Percentiles rank a stretch among this genome's conserved stretches.
phyloP scores from a whole-genome alignment of 257 asterid genomes.

The Anisodus acutangulus region DNA sequence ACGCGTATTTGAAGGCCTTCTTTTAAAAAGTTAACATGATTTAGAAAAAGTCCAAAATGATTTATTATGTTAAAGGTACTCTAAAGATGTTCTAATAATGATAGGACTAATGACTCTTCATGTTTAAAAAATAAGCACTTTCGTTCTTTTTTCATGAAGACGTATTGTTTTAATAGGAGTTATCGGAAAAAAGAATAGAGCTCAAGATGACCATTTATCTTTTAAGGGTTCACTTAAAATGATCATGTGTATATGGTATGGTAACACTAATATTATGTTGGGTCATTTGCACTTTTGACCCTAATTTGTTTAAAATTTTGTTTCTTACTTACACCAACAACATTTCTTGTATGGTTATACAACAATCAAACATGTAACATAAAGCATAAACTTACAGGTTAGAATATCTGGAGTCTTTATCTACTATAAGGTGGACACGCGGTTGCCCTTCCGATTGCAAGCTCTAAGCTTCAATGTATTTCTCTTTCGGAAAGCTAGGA shows the following conservation, averaged over 20 bases:
- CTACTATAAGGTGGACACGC: too few species aligned
- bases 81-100: not conserved
- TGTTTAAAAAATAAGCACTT: not conserved
- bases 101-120: not conserved
- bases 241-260: not conserved
- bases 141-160: not conserved
- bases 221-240: not conserved
- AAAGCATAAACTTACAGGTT: too few species aligned
- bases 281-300: too few species aligned
- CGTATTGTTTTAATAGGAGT: not conserved
- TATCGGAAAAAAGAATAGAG: not conserved
- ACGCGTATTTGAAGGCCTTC: not conserved
- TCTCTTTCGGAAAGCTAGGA: too few species aligned
- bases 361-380: too few species aligned
- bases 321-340: too few species aligned
- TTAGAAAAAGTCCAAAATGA: not conserved
- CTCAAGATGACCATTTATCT: not conserved
- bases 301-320: too few species aligned
- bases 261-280: too few species aligned
- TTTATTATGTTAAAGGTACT: not conserved
- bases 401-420: too few species aligned
- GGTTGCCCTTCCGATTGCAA: too few species aligned
- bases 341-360: too few species aligned
- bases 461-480: too few species aligned
- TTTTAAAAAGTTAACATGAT: not conserved